A percentile compares a stretch with the other conserved stretches of the same genome.
phyloP scores from a whole-genome alignment of 768 basidiomycete genomes.

The Lactarius vividus region DNA sequence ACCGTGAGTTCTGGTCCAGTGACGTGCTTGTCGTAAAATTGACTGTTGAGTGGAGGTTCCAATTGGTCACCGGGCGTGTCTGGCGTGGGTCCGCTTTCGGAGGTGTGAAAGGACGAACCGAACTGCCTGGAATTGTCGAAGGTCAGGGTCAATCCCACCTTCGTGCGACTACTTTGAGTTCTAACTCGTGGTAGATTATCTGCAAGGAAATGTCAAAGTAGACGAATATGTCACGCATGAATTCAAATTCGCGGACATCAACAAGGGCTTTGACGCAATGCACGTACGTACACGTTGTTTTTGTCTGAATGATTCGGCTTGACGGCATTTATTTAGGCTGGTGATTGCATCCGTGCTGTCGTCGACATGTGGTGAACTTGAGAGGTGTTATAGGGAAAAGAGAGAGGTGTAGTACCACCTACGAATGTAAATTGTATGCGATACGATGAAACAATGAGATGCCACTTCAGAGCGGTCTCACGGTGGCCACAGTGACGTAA shows the following conservation, averaged over 20 bases:
- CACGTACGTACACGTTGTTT: slow-evolving; percentile 59
- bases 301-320: slow-evolving; percentile 4
- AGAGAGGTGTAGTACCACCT: neutral
- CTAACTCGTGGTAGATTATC: slow-evolving; percentile 57
- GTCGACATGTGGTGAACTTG: slow-evolving; percentile 65
- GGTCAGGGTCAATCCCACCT: slow-evolving; percentile 43
- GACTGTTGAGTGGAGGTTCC: slow-evolving; percentile 34
- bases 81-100: slow-evolving; percentile 98
- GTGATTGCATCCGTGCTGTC: slow-evolving; percentile 92
- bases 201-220: slow-evolving; percentile 77
- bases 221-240: slow-evolving; percentile 97
- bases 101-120: slow-evolving; percentile 96
- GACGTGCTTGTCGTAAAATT: slow-evolving; percentile 31
- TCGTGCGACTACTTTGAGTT: neutral
- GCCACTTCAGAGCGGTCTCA: neutral
- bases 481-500: neutral
- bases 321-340: slow-evolving; percentile 45
- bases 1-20: slow-evolving; percentile 31
- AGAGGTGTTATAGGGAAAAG: neutral
- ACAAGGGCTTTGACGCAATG: slow-evolving; percentile 93
- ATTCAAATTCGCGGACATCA: slow-evolving; percentile 69
- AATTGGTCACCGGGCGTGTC: slow-evolving; percentile 81
- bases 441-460: neutral
- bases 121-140: slow-evolving; percentile 90
- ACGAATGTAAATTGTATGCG: neutral